Base-by-base conservation (phyloP, 2,329 filamentous ascomycete genomes). In the Aspergillus ustus region DNA sequence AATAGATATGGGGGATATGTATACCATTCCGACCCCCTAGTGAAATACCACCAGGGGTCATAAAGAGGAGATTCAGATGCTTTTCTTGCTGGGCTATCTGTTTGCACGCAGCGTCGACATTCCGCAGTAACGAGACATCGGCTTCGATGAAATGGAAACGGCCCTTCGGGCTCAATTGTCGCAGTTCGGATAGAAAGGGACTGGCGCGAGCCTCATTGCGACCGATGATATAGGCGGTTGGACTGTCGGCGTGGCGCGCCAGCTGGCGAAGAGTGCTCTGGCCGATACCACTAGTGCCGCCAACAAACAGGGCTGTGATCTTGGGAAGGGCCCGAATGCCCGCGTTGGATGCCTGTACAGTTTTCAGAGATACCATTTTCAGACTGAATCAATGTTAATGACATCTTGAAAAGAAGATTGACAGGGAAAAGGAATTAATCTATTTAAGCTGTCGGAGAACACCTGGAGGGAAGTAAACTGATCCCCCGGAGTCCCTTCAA, bases 211-310 rank as follows among this genome's bases (percentile, higher is more conserved):
- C 50, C 11, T 73, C 40, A 31, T 70, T 71, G 1, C 85, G 80
- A 0, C 84, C 84, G 44, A 86, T 65, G 43, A 86, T 77, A 69
- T 87, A 87, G 31, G 84, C 76, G 19, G 73, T 80, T 0, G 84
- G 83, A 1, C 67, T 69, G 2, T 65, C 60, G 2, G 80, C 71
- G 19, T 78, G 67, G 45, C 78, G 75, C 11, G 78, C 77, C 45
- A 86, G 82, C 22, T 78, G 70, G 55, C 80, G 81, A 17, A 85
- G 70, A 0, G 83, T 79, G 13, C 77, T 71, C 62, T 83, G 76
- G 7, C 84, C 84, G 48, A 87, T 85, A n/a, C 84, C 84, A 43
- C 78, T 79, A 4, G 84, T 87, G 29, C 80, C 84, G 37, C 84
- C 83, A 4, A 84, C 70, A 59, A 86, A 85, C 28, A 85, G 78